Evolutionary conservation across 176 grass and related monocot genomes (phyloP).

Genomic region (Zoysia pacifica): DNA sequence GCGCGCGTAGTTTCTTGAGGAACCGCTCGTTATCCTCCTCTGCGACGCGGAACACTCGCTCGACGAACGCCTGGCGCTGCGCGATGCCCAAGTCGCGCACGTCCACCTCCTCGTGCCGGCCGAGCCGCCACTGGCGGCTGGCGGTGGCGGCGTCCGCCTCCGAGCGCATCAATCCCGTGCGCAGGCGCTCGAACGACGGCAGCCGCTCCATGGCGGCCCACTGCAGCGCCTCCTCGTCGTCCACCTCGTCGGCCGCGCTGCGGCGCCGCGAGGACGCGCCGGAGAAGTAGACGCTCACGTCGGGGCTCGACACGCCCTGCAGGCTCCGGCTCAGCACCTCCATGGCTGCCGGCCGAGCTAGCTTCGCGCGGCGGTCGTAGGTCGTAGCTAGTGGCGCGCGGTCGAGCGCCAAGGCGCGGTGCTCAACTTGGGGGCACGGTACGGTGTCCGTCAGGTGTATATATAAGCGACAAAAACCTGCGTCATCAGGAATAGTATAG

Average conservation of each 20-base stretch:
- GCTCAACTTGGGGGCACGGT: not conserved
- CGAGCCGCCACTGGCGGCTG: not conserved
- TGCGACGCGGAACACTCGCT: slow-evolving; percentile 60
- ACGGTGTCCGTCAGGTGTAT: not conserved
- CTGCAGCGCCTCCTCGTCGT: slow-evolving; percentile 84
- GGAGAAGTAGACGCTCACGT: slow-evolving; percentile 48
- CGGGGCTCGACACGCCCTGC: slow-evolving; percentile 46
- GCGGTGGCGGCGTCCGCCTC: not conserved
- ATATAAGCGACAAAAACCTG: not conserved
- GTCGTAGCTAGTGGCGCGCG: not conserved
- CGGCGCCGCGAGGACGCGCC: slow-evolving; percentile 38
- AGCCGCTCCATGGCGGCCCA: slow-evolving; percentile 94
- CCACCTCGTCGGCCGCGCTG: slow-evolving; percentile 51
- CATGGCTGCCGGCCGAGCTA: slow-evolving; percentile 9
- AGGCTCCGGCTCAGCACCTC: slow-evolving; percentile 50
- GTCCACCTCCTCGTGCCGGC: slow-evolving; percentile 51
- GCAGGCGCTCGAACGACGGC: slow-evolving; percentile 59
- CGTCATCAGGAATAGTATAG: not conserved
- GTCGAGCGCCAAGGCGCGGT: not conserved
- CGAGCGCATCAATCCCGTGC: slow-evolving; percentile 47
- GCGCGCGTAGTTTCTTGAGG: slow-evolving; percentile 67
- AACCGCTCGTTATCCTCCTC: slow-evolving; percentile 77
- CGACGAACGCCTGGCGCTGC: slow-evolving; percentile 66
- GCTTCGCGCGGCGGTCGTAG: too few relatives aligned
- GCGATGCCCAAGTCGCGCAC: slow-evolving; percentile 50